Evolutionary conservation across 106 monocot species (phyloP).

Genomic region (Acorus gramineus): DNA sequence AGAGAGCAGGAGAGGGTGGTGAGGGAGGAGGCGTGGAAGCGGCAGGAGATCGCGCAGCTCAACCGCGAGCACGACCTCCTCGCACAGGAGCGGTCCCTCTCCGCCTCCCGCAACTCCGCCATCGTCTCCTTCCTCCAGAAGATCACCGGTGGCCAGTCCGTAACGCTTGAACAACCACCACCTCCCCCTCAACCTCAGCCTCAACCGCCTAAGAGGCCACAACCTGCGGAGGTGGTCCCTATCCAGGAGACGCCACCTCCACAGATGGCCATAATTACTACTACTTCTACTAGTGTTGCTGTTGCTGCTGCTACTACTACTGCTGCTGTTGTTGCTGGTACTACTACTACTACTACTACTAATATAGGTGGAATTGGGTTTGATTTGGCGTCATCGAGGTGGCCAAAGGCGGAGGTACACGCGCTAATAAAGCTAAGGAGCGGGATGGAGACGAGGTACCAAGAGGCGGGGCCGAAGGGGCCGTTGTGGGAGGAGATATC

Average conservation of each 20-base stretch:
- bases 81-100: constrained; percentile 48
- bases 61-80: constrained; percentile 54
- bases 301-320: background rate
- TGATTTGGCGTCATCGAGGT: constrained; percentile 36
- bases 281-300: background rate
- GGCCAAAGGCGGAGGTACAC: constrained; percentile 76
- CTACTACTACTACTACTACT: constrained; percentile 2
- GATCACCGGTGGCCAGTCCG: constrained; percentile 27
- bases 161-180: constrained; percentile 3
- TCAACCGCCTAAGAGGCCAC: background rate
- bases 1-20: constrained; percentile 70
- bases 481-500: constrained; percentile 87
- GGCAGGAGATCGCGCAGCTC: constrained; percentile 67
- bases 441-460: constrained; percentile 43
- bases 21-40: constrained; percentile 73
- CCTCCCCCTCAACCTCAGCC: background rate
- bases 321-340: background rate
- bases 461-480: constrained; percentile 71
- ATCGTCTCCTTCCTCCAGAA: constrained; percentile 64
- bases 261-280: too few relatives aligned
- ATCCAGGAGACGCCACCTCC: too few relatives aligned
- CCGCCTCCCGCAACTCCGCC: constrained; percentile 54
- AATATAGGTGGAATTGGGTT: background rate
- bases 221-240: background rate
- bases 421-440: constrained; percentile 56